Conservation (phyloP, 176 grass and related monocot genomes). For the Tillandsia fasciculata region DNA sequence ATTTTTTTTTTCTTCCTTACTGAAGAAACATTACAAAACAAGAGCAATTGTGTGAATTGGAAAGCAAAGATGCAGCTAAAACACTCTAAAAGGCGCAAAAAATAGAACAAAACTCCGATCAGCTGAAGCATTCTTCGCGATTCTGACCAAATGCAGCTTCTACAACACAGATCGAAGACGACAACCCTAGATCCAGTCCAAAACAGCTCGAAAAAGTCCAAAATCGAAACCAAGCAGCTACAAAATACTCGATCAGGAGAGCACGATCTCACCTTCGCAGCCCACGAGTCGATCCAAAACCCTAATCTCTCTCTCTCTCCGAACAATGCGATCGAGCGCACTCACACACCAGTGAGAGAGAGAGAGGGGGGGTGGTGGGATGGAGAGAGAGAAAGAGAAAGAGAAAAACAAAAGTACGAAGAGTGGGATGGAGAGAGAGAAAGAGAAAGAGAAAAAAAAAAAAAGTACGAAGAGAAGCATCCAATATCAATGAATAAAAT, state of each 20-base stretch:
- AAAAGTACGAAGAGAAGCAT: neutral
- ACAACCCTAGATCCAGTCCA: neutral
- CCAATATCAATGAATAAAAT: too few relatives aligned
- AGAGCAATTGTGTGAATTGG: neutral
- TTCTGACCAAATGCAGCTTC: neutral
- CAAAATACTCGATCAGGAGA: neutral
- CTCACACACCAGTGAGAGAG: neutral
- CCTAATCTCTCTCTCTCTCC: slow-evolving; percentile 1
- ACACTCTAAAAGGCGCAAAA: neutral
- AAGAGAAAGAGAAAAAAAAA: too few relatives aligned
- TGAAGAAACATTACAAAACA: neutral
- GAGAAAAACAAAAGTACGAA: neutral
- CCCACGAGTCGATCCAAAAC: neutral
- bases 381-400: neutral
- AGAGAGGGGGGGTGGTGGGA: neutral
- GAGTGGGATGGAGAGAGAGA: neutral
- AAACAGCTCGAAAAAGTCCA: neutral
- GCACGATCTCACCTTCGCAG: neutral
- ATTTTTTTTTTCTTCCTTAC: too few relatives aligned
- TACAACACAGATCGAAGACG: neutral
- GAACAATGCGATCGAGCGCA: neutral
- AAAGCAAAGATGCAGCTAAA: neutral
- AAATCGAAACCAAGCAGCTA: neutral
- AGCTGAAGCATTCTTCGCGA: neutral
- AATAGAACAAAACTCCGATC: neutral